Evolutionary conservation across 2,329 filamentous ascomycete genomes (phyloP).

Genomic region (Zarea fungicola): DNA sequence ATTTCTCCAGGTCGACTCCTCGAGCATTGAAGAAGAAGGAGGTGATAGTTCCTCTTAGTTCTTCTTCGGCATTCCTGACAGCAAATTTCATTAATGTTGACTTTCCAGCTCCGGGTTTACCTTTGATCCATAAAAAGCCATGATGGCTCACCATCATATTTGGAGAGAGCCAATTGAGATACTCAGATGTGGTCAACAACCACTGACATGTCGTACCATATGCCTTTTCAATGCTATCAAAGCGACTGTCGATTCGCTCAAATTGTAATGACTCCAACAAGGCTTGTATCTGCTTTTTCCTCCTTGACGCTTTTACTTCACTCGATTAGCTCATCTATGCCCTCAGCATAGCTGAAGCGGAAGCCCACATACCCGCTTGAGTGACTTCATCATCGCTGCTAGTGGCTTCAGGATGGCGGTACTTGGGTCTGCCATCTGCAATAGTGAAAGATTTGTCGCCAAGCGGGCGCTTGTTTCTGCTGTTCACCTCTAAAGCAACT

Average conservation of each 20-base stretch:
- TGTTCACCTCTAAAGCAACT: too few species aligned
- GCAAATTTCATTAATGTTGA: slow-evolving; percentile 41
- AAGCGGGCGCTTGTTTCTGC: too few species aligned
- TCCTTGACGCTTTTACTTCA: too few species aligned
- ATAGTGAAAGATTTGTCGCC: too few species aligned
- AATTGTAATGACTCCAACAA: not conserved
- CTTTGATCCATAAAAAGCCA: slow-evolving; percentile 32
- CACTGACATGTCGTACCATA: not conserved
- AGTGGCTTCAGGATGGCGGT: too few species aligned
- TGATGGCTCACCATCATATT: not conserved
- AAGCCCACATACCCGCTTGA: not conserved
- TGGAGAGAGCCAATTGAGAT: slow-evolving; percentile 6
- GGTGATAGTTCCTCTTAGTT: slow-evolving; percentile 20
- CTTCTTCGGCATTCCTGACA: slow-evolving; percentile 22
- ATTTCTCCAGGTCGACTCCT: slow-evolving; percentile 37
- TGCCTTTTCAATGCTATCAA: not conserved
- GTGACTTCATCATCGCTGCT: not conserved
- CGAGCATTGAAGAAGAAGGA: slow-evolving; percentile 48
- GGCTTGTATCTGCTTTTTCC: too few species aligned
- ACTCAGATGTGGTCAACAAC: not conserved
- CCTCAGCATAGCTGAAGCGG: too few species aligned
- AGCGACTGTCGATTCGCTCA: not conserved
- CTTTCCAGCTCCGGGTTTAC: slow-evolving; percentile 40
- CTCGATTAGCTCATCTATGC: too few species aligned
- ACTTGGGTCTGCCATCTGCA: too few species aligned